These are phyloP conservation scores for Onygena corvina DNA, from an alignment of 2,329 filamentous ascomycete species.

Conservation along the genomic window DNA sequence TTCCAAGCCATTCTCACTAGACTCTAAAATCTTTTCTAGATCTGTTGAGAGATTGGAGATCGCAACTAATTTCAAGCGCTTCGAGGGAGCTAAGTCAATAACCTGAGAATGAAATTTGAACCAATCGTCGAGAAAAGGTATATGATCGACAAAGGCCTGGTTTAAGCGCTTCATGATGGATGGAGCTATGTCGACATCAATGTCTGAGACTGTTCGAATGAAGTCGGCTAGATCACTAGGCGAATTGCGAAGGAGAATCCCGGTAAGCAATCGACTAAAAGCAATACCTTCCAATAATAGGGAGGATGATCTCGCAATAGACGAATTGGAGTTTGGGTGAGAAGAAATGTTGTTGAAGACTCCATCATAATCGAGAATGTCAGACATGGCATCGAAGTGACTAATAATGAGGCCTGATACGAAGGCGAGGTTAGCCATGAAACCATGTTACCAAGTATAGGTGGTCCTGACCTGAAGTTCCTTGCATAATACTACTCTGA, in stretches of 20 bases:
- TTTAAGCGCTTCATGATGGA: slow-evolving; percentile 28
- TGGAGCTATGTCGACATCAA: slow-evolving; percentile 21
- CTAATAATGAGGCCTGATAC: slow-evolving; percentile 5
- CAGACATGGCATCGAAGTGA: slow-evolving; percentile 1
- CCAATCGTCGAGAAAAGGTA: slow-evolving; percentile 19
- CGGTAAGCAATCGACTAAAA: not conserved
- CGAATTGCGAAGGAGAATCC: not conserved
- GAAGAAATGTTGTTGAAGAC: not conserved
- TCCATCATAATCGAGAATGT: not conserved
- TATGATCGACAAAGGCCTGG: slow-evolving; percentile 17
- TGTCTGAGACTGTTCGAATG: slow-evolving; percentile 4
- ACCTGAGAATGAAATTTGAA: slow-evolving; percentile 24
- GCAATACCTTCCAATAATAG: slow-evolving; percentile 8
- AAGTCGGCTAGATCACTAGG: slow-evolving; percentile 1
- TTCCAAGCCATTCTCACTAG: not conserved
- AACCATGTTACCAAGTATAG: not conserved
- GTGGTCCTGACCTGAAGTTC: slow-evolving; percentile 21
- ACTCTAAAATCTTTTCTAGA: slow-evolving; percentile 21
- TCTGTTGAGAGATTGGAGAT: slow-evolving; percentile 26
- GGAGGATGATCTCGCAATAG: slow-evolving; percentile 8
- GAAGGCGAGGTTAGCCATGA: not conserved
- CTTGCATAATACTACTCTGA: slow-evolving; percentile 24
- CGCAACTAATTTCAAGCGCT: slow-evolving; percentile 22
- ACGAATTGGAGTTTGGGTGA: not conserved
- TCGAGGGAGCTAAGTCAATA: slow-evolving; percentile 20